These are phyloP conservation scores for Mucor circinelloides DNA, from an alignment of 371 early-diverging fungal genomes.

Conservation along the genomic window DNA sequence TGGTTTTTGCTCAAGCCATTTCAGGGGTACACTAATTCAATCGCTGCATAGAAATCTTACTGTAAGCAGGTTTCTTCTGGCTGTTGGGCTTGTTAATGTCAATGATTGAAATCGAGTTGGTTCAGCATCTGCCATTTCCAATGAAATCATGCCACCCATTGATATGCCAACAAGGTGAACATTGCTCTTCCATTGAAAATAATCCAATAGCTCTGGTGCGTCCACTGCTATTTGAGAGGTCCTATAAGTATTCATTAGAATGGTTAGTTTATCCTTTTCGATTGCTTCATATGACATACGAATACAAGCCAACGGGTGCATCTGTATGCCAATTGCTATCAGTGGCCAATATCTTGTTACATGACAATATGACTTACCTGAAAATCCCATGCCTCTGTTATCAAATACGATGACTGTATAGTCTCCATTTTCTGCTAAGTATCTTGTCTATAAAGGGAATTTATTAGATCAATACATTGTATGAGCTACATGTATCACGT, in stretches of 20 bases:
- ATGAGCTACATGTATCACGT: not conserved
- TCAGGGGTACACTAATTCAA: conserved; percentile 39
- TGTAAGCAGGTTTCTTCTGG: conserved; percentile 45
- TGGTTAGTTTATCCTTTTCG: not conserved
- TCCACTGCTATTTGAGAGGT: conserved; percentile 75
- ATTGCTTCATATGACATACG: conserved; percentile 9
- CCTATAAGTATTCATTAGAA: conserved; percentile 18
- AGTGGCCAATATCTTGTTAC: not conserved
- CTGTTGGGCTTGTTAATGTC: conserved; percentile 48
- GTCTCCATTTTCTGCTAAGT: conserved; percentile 57
- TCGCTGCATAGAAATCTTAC: conserved; percentile 44
- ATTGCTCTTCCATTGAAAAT: conserved; percentile 63
- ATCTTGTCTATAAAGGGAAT: conserved; percentile 43
- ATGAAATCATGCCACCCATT: conserved; percentile 81
- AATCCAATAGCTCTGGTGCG: conserved; percentile 60
- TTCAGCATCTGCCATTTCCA: conserved; percentile 52
- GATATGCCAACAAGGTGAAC: conserved; percentile 75
- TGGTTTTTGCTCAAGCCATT: conserved; percentile 35
- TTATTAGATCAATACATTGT: conserved; percentile 5
- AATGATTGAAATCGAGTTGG: conserved; percentile 44
- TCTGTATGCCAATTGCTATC: conserved; percentile 1
- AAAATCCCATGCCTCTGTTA: conserved; percentile 76
- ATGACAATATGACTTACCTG: conserved; percentile 28
- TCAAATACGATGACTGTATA: conserved; percentile 80
- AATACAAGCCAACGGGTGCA: conserved; percentile 31